Evolutionary conservation across 2,329 filamentous ascomycete species (phyloP).

Genomic region (Botrytis galanthina): DNA sequence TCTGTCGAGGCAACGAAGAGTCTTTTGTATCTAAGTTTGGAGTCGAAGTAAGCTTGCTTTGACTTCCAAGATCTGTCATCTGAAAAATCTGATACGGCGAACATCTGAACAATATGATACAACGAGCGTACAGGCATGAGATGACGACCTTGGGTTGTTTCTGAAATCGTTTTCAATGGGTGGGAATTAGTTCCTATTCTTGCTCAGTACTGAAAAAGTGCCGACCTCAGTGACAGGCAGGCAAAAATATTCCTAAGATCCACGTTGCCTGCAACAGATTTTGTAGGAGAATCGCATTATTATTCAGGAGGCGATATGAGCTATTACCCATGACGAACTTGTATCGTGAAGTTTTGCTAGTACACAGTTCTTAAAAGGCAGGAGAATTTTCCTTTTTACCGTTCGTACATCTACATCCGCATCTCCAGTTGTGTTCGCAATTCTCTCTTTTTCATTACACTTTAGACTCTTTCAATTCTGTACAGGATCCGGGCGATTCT

Average conservation of each 20-base stretch:
- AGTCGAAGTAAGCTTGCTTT: not conserved
- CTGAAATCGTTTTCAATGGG: not conserved
- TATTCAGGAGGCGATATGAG: not conserved
- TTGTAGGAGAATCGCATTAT: slow-evolving; percentile 6
- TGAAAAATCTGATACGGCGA: slow-evolving; percentile 3
- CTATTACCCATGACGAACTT: not conserved
- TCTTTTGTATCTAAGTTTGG: not conserved
- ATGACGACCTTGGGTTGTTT: not conserved
- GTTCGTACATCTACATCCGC: slow-evolving; percentile 12
- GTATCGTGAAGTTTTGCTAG: not conserved
- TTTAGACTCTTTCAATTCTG: slow-evolving; percentile 5
- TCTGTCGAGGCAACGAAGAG: not conserved
- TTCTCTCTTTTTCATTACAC: not conserved
- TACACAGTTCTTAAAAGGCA: not conserved
- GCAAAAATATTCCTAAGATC: not conserved
- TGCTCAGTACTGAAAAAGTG: not conserved
- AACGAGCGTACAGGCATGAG: not conserved
- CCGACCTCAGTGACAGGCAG: not conserved
- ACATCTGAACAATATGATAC: slow-evolving; percentile 8
- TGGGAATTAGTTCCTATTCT: not conserved
- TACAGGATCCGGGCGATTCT: slow-evolving; percentile 21
- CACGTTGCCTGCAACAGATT: slow-evolving; percentile 12
- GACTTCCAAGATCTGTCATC: slow-evolving; percentile 5
- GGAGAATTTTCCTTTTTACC: not conserved
- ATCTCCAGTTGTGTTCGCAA: not conserved